A percentile compares a stretch with the other conserved stretches of the same genome.
Conservation (phyloP, 192 early-diverging fungal species). For the Backusella tarrabulga region DNA sequence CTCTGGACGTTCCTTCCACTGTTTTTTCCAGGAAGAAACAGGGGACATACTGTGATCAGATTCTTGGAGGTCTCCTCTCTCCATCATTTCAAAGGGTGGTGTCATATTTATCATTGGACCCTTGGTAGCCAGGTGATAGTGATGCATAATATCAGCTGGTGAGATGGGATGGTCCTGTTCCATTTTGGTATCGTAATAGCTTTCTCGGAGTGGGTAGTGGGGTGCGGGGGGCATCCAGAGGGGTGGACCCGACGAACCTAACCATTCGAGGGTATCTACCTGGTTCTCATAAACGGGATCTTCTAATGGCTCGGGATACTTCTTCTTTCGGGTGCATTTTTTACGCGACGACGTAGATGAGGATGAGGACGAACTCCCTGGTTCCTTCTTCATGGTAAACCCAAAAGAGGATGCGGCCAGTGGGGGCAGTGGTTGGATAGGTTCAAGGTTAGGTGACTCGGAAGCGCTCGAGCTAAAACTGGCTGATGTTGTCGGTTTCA, state of each 20-base stretch:
- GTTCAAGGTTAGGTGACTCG: not conserved
- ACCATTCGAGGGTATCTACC: no score
- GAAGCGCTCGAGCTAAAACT: not conserved
- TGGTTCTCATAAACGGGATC: no score
- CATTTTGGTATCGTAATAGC: no score
- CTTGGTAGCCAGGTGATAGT: not conserved
- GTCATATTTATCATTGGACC: constrained; percentile 6
- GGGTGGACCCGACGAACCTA: no score
- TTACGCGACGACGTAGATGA: no score
- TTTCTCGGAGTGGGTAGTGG: not conserved
- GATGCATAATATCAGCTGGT: not conserved
- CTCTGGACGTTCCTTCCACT: not conserved
- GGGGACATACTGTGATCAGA: no score
- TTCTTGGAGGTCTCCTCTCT: not conserved
- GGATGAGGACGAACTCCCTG: no score
- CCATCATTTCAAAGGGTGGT: not conserved
- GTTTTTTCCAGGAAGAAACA: no score
- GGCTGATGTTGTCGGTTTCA: not conserved
- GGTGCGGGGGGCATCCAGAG: not conserved
- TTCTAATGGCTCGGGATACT: no score
- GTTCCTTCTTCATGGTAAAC: not conserved
- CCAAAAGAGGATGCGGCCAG: not conserved
- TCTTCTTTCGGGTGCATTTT: no score
- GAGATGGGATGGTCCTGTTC: not conserved
- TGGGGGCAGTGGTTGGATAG: not conserved